Base-by-base conservation (phyloP, 2,329 filamentous ascomycete genomes). In the Xylaria sp. region DNA sequence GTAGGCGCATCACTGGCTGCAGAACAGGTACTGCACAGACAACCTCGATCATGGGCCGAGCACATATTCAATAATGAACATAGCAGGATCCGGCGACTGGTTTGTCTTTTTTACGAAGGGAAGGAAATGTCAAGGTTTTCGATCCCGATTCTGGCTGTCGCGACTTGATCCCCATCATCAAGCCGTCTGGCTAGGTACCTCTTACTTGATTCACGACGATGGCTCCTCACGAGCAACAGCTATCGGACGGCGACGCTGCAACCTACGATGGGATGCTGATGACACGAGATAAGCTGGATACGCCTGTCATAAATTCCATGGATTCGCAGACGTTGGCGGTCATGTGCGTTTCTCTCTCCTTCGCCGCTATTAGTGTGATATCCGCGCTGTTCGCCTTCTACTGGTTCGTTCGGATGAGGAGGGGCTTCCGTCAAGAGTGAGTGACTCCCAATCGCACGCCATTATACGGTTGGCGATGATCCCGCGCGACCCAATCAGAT, bases 381-480 rank as follows among this genome's bases (percentile, higher is more conserved):
- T 78, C 83, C 9, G 81, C 81, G 0, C 66, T 84, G 5, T 69
- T 83, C 35, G 80, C 85, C 1, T 80, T 88, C 47, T 89, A 87
- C 74, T 91, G 87, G 85, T 91, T 92, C 69, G 76, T 83, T 59
- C 80, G 84, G 63, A 92, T 92, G 87, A 81, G 84, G 65, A 82
- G 88, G 68, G 85, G 81, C 63, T 92, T 92, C 71, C 83, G 89
- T 51, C 88, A 92, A 71, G 84, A 87, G 85, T 87, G 75, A 75
- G 83, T 62, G 35, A 63, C 44, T 13, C 11, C n/a, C 44, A 54
- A 30, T 19, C 35, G 37, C 23, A 42, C 51, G 23, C 23, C 5
- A 30, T 30, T 30, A 46, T 10, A 16, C 23, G 37, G 8, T 50
- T 23, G 13, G 10, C 23, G 46, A n/a, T 19, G 16, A 16, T 16